Conservation (phyloP, 129 eudicot genomes). For the Centella asiatica region DNA sequence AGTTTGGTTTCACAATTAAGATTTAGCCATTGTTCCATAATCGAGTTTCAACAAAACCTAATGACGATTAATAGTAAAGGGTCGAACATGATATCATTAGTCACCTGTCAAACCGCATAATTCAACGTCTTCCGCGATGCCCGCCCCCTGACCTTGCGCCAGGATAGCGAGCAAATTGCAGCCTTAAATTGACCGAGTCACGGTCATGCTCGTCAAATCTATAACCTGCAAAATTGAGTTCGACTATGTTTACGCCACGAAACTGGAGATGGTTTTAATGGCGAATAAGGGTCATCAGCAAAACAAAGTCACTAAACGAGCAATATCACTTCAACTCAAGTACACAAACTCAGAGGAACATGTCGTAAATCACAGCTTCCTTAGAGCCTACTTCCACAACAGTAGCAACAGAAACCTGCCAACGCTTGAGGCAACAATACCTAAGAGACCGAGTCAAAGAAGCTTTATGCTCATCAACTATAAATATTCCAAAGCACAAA, state of each 20-base stretch:
- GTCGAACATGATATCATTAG: slow-evolving; percentile 32
- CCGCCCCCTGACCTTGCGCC: slow-evolving; percentile 89
- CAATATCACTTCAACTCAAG: slow-evolving; percentile 1
- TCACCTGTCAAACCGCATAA: slow-evolving; percentile 58
- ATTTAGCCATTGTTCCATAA: slow-evolving; percentile 6
- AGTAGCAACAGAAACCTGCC: not conserved
- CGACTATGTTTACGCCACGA: slow-evolving; percentile 41
- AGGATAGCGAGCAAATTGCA: slow-evolving; percentile 91
- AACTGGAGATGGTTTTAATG: slow-evolving; percentile 12
- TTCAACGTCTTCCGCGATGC: slow-evolving; percentile 78
- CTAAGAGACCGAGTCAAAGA: not conserved
- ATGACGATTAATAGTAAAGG: slow-evolving; percentile 28
- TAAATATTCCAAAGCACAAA: not conserved
- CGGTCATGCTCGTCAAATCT: slow-evolving; percentile 90
- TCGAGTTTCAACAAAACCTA: slow-evolving; percentile 19
- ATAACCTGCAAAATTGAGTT: slow-evolving; percentile 95
- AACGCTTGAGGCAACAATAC: not conserved
- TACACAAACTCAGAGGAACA: not conserved
- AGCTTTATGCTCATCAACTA: not conserved
- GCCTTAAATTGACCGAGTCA: slow-evolving; percentile 52
- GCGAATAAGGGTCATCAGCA: slow-evolving; percentile 16
- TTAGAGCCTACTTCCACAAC: not conserved
- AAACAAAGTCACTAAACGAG: slow-evolving; percentile 11
- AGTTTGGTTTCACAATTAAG: slow-evolving; percentile 47
- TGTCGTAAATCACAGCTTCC: not conserved